Conservation (phyloP, 1,139 yeast genomes). For the Debaryomyces psychrophilus region DNA sequence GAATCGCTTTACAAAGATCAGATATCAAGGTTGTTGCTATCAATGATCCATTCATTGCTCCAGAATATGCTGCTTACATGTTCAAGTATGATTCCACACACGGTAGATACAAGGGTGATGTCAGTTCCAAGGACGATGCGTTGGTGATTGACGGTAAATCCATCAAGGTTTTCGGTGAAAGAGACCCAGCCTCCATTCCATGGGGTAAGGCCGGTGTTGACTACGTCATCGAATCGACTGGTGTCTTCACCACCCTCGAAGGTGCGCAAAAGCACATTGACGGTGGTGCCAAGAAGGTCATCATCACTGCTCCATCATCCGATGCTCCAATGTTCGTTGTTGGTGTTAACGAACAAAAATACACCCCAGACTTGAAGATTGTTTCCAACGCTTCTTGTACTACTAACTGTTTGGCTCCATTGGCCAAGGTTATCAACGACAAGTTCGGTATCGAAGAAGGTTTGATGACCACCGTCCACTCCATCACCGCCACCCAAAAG, state of each 20-base stretch:
- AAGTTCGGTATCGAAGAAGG: conserved; percentile 82
- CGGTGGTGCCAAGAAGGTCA: conserved; percentile 89
- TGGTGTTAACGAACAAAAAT: conserved; percentile 78
- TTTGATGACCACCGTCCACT: conserved; percentile 90
- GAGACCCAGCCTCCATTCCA: conserved; percentile 79
- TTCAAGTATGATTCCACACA: conserved; percentile 89
- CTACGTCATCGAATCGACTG: conserved; percentile 84
- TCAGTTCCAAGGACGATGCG: conserved; percentile 55
- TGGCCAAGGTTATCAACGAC: conserved; percentile 82
- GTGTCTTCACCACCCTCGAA: conserved; percentile 79
- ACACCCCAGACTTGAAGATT: conserved; percentile 70
- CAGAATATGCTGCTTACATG: conserved; percentile 86
- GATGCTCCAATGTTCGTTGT: conserved; percentile 90
- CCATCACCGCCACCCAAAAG: conserved; percentile 89
- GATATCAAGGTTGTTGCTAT: conserved; percentile 78
- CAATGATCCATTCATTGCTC: conserved; percentile 82
- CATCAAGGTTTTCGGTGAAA: conserved; percentile 72
- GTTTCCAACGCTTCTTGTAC: conserved; percentile 89
- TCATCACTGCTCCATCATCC: conserved; percentile 85
- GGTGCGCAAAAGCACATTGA: conserved; percentile 80
- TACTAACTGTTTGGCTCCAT: conserved; percentile 89
- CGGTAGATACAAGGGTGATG: conserved; percentile 75
- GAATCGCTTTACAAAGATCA: conserved; percentile 71
- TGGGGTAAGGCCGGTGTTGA: conserved; percentile 82
- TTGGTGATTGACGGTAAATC: conserved; percentile 69